Conservation (phyloP, 2,329 filamentous ascomycete genomes). For the Aureobasidium leucospermi region DNA sequence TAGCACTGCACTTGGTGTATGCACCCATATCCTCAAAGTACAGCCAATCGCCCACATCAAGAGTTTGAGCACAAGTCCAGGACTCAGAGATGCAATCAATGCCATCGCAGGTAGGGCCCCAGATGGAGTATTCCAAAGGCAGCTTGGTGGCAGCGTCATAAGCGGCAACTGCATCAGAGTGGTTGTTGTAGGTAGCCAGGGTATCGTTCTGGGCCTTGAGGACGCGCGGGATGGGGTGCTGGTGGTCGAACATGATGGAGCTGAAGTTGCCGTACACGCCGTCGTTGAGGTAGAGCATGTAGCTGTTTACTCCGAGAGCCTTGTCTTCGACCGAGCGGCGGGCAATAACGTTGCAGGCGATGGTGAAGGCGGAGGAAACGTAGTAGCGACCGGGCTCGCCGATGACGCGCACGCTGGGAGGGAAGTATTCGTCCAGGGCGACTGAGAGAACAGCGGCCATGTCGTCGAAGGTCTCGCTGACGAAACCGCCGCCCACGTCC, state of each 20-base stretch:
- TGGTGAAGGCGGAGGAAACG: constrained; percentile 83
- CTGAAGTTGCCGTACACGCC: constrained; percentile 98
- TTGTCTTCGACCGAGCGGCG: constrained; percentile 79
- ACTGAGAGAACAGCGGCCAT: constrained; percentile 76
- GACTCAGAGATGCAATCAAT: constrained; percentile 89
- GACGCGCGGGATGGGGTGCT: constrained; percentile 79
- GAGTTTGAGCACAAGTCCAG: constrained; percentile 64
- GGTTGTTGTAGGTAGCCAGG: constrained; percentile 23
- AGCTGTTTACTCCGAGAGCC: constrained; percentile 58
- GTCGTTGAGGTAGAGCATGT: constrained; percentile 98
- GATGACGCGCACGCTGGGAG: constrained; percentile 74
- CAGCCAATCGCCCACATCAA: constrained; percentile 94
- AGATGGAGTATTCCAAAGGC: constrained; percentile 80
- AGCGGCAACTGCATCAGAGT: constrained; percentile 9
- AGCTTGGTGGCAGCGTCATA: constrained; percentile 37
- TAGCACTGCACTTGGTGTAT: constrained; percentile 97
- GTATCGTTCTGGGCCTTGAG: constrained; percentile 51
- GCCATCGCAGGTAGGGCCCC: constrained; percentile 96
- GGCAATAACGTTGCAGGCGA: constrained; percentile 93
- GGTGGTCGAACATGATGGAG: constrained; percentile 98
- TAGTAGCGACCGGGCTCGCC: constrained; percentile 97
- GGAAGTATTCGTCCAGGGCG: constrained; percentile 84
- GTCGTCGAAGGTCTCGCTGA: constrained; percentile 78
- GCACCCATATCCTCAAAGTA: constrained; percentile 99
- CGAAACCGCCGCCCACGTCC: constrained; percentile 92